Conservation (phyloP, 2,329 filamentous ascomycete species). For the Colletotrichum truncatum region DNA sequence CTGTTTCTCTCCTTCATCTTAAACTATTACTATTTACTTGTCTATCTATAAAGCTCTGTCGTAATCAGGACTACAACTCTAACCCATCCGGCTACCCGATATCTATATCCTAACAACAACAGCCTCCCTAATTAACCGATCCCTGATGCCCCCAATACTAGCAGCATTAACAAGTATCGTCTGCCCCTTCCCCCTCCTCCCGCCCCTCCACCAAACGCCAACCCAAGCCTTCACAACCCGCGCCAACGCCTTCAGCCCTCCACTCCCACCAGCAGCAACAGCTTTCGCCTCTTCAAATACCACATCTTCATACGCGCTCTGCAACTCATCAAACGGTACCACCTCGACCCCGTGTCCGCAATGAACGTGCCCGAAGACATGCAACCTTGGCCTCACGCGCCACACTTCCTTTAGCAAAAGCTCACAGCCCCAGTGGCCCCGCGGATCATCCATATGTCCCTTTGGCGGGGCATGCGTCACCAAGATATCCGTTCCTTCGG, state of each 20-base stretch:
- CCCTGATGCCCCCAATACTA: neutral
- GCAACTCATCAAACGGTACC: constrained; percentile 39
- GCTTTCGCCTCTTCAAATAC: neutral
- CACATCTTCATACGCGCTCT: constrained; percentile 35
- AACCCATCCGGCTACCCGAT: too few relatives aligned
- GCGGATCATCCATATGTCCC: constrained; percentile 44
- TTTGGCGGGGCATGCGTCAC: constrained; percentile 49
- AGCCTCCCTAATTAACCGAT: neutral
- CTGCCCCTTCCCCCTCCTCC: neutral
- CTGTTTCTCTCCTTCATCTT: too few relatives aligned
- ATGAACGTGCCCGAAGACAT: constrained; percentile 51
- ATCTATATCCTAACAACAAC: constrained; percentile 11
- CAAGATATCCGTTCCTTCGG: constrained; percentile 44
- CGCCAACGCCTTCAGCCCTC: neutral
- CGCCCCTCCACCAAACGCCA: constrained; percentile 8
- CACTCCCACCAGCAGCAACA: too few relatives aligned
- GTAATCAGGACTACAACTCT: too few relatives aligned
- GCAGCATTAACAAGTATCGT: constrained; percentile 20
- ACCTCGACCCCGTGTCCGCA: constrained; percentile 42
- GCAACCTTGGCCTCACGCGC: constrained; percentile 41
- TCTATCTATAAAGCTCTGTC: too few relatives aligned
- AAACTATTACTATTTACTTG: too few relatives aligned
- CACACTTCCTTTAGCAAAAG: constrained; percentile 41
- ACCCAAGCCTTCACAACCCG: neutral
- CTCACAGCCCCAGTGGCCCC: constrained; percentile 39